Conservation (phyloP, 176 grass and related monocot species). For the Poa annua region DNA sequence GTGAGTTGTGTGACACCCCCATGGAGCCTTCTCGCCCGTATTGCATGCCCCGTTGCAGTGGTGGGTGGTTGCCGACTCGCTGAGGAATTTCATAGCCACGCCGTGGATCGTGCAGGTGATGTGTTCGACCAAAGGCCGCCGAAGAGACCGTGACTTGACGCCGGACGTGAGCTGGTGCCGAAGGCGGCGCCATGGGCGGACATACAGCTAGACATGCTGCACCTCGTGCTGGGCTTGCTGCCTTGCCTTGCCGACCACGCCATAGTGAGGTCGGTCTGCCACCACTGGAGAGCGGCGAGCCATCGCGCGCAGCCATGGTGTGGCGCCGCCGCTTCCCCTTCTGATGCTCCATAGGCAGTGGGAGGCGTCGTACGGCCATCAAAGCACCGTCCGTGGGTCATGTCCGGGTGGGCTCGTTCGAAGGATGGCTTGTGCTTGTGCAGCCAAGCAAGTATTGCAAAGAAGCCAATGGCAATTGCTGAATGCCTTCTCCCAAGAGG, state of each 20-base stretch:
- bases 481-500: conserved; percentile 3
- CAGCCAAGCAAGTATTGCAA: not conserved
- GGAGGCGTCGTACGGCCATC: no score
- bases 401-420: not conserved
- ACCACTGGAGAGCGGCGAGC: not conserved
- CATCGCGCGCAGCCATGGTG: not conserved
- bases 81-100: not conserved
- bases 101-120: not conserved
- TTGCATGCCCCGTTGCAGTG: not conserved
- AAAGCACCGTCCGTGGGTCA: no score
- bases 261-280: not conserved
- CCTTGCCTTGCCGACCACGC: not conserved
- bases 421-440: not conserved
- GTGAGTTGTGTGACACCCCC: not conserved
- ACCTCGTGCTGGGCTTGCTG: not conserved
- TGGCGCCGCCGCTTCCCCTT: not conserved
- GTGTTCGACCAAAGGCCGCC: not conserved
- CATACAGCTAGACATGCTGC: not conserved
- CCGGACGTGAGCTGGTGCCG: not conserved
- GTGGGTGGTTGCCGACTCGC: not conserved
- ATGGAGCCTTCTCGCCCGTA: not conserved
- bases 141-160: not conserved
- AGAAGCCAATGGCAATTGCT: not conserved
- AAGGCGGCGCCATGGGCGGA: not conserved
- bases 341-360: not conserved